Percentiles rank a stretch among this genome's conserved stretches.
phyloP scores from a whole-genome alignment of 129 eudicot genomes.

The Pulicaria dysenterica region DNA sequence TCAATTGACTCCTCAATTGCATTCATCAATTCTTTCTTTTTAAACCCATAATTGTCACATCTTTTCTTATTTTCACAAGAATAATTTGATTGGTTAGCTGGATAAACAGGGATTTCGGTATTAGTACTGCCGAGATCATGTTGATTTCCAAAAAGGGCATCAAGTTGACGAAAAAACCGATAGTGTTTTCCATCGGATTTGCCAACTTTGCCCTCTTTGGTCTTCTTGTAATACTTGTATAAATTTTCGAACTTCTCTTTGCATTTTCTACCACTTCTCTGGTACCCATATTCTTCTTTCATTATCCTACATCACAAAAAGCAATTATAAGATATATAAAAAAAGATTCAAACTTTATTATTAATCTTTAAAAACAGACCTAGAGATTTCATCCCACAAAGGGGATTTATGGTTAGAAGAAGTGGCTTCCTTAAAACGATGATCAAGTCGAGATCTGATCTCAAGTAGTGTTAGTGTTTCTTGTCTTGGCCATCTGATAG shows the following conservation, averaged over 20 bases:
- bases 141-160: slow-evolving; percentile 79
- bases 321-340: neutral
- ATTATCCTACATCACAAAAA: slow-evolving; percentile 56
- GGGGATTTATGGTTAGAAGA: slow-evolving; percentile 84
- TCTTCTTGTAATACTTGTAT: slow-evolving; percentile 98
- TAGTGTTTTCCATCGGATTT: slow-evolving; percentile 93
- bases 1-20: slow-evolving; percentile 38
- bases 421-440: slow-evolving; percentile 82
- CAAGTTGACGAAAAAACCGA: slow-evolving; percentile 90
- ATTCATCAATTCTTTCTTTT: slow-evolving; percentile 65
- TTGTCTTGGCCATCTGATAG: slow-evolving; percentile 89
- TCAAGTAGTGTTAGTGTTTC: slow-evolving; percentile 94
- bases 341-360: slow-evolving; percentile 2
- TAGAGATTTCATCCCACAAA: slow-evolving; percentile 96
- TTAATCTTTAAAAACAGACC: slow-evolving; percentile 30
- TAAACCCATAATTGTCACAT: slow-evolving; percentile 39
- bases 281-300: slow-evolving; percentile 94
- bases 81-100: slow-evolving; percentile 58
- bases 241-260: slow-evolving; percentile 94
- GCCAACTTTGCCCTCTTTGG: slow-evolving; percentile 98
- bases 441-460: slow-evolving; percentile 86
- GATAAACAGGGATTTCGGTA: slow-evolving; percentile 9
- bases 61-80: slow-evolving; percentile 44
- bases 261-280: slow-evolving; percentile 95
- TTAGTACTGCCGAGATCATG: slow-evolving; percentile 12